Conservation (phyloP, 176 grass and related monocot species). For the Coix lacrymajobi region DNA sequence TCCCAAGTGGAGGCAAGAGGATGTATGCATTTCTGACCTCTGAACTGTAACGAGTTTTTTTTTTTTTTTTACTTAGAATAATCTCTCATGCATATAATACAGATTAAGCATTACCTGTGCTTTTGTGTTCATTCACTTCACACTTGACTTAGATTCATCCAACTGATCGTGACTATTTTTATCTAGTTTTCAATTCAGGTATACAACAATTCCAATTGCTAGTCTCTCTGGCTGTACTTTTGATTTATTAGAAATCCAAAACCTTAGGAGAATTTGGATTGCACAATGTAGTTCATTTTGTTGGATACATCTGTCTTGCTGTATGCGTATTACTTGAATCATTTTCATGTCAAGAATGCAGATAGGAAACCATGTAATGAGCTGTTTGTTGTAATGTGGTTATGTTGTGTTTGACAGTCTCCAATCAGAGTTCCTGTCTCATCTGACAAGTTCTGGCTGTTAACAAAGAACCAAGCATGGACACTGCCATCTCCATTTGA, state of each 20-base stretch:
- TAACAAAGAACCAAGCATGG: conserved; percentile 70
- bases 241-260: not conserved
- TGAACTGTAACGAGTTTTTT: not conserved
- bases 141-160: not conserved
- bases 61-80: not conserved
- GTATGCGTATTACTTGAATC: not conserved
- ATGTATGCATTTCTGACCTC: conserved; percentile 45
- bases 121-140: not conserved
- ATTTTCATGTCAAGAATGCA: not conserved
- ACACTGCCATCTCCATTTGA: conserved; percentile 86
- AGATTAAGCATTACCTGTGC: not conserved
- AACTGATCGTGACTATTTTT: not conserved
- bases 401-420: conserved; percentile 44
- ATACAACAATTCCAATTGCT: not conserved
- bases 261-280: not conserved
- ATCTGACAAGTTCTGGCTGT: conserved; percentile 81
- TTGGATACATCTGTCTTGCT: not conserved
- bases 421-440: conserved; percentile 74
- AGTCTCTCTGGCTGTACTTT: not conserved
- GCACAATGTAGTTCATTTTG: not conserved
- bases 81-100: not conserved
- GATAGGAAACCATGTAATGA: not conserved
- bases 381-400: not conserved
- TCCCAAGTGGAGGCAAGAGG: conserved; percentile 73
- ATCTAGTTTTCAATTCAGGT: not conserved